Evolutionary conservation across 805 yeast genomes (phyloP).

Genomic region (Metschnikowia gelsemii): DNA sequence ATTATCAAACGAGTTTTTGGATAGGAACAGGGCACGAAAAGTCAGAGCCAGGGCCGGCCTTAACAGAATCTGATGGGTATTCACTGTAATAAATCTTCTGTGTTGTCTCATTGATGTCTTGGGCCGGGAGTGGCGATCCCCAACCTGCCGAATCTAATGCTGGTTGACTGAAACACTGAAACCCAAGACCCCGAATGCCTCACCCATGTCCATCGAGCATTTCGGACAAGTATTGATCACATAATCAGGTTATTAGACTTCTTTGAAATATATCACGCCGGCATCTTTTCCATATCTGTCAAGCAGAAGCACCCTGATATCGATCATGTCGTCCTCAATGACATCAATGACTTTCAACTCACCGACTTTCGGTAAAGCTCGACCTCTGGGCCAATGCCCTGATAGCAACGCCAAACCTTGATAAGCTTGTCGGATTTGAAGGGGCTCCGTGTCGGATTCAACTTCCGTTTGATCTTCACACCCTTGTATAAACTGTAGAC

Average conservation of each 20-base stretch:
- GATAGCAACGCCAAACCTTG: conserved; percentile 65
- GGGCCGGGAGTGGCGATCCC: too few relatives aligned
- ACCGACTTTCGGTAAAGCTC: conserved; percentile 80
- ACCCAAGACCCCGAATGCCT: conserved; percentile 45
- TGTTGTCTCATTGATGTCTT: too few relatives aligned
- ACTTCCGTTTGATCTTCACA: conserved; percentile 78
- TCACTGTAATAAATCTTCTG: too few relatives aligned
- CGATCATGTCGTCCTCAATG: conserved; percentile 39
- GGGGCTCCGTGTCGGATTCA: conserved; percentile 80
- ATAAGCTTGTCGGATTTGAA: conserved; percentile 63
- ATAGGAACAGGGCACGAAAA: too few relatives aligned
- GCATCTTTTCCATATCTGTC: conserved; percentile 50
- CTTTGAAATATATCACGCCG: conserved; percentile 61
- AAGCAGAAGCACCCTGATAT: conserved; percentile 47
- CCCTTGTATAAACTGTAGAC: conserved; percentile 70
- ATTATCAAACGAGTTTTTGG: too few relatives aligned
- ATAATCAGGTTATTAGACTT: conserved; percentile 70
- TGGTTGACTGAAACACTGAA: too few relatives aligned
- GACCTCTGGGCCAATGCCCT: conserved; percentile 89
- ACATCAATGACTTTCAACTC: conserved; percentile 56
- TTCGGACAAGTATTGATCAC: conserved; percentile 46
- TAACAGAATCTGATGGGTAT: too few relatives aligned
- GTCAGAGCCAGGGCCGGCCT: too few relatives aligned
- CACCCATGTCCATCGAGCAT: conserved; percentile 38
- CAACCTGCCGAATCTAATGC: too few relatives aligned